phyloP scores from a whole-genome alignment of 345 rosid genomes.

The Erysimum cheiranthoides region DNA sequence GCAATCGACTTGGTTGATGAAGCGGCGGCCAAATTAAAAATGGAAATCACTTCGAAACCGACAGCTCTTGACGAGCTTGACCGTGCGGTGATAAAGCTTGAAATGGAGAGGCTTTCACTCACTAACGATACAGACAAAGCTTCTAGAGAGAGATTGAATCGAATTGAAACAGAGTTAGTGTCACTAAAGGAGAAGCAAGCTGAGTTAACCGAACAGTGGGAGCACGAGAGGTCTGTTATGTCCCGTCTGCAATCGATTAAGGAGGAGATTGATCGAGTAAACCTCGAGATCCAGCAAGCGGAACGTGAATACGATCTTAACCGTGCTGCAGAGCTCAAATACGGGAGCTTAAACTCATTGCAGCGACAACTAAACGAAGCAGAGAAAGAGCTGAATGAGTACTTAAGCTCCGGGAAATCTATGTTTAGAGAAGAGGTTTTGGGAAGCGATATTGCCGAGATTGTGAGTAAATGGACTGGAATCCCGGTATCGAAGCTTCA shows the following conservation, averaged over 20 bases:
- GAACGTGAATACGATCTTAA: slow-evolving; percentile 98
- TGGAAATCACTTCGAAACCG: slow-evolving; percentile 99
- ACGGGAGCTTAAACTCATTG: slow-evolving; percentile 88
- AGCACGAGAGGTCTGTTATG: slow-evolving; percentile 98
- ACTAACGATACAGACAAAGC: slow-evolving; percentile 93
- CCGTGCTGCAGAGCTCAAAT: slow-evolving; percentile 98
- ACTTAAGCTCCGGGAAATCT: slow-evolving; percentile 90
- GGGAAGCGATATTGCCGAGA: slow-evolving; percentile 90
- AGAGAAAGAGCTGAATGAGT: slow-evolving; percentile 89
- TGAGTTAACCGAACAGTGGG: slow-evolving; percentile 93
- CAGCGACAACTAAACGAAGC: slow-evolving; percentile 85
- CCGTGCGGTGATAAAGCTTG: slow-evolving; percentile 89
- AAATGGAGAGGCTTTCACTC: slow-evolving; percentile 98
- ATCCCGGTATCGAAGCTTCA: slow-evolving; percentile 96
- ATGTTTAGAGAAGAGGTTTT: slow-evolving; percentile 98
- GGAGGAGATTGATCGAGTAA: slow-evolving; percentile 98
- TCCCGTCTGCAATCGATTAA: slow-evolving; percentile 90
- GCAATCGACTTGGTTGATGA: slow-evolving; percentile 99
- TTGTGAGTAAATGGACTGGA: slow-evolving; percentile 98
- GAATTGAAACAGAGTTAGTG: slow-evolving; percentile 80
- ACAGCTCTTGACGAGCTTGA: slow-evolving; percentile 97
- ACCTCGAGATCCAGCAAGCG: slow-evolving; percentile 96
- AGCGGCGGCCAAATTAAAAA: slow-evolving; percentile 98
- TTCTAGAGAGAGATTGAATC: slow-evolving; percentile 85
- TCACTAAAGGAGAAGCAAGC: slow-evolving; percentile 82